Percentiles rank a stretch among this genome's conserved stretches.
Evolutionary conservation across 148 eudicot genomes (phyloP).

Genomic region (Arbutus unedo): DNA sequence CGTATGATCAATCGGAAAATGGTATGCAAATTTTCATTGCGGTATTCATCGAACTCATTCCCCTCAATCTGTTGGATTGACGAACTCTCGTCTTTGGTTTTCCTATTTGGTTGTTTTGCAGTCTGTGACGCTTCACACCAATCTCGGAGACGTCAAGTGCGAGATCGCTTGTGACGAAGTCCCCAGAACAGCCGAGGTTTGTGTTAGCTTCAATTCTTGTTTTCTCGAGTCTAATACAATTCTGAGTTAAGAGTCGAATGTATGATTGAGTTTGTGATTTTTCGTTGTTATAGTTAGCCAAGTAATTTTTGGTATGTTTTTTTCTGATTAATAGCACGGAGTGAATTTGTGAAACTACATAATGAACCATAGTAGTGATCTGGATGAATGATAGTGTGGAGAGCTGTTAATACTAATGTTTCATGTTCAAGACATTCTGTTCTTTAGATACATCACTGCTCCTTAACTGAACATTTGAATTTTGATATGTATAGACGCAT

Average conservation of each 20-base stretch:
- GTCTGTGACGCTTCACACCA: constrained; percentile 90
- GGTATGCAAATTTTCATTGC: constrained; percentile 10
- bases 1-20: neutral
- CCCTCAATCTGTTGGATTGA: neutral
- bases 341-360: neutral
- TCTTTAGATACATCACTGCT: no score
- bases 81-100: neutral
- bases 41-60: constrained; percentile 17
- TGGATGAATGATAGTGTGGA: neutral
- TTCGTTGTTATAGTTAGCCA: neutral
- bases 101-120: constrained; percentile 25
- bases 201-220: neutral
- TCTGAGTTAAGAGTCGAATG: no score
- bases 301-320: neutral
- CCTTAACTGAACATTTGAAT: no score
- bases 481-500: no score
- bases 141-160: constrained; percentile 86
- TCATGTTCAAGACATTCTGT: no score
- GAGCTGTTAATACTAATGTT: no score
- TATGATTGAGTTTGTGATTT: no score
- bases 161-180: constrained; percentile 80
- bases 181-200: constrained; percentile 77
- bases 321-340: neutral
- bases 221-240: neutral
- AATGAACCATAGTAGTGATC: neutral